Evolutionary conservation across 208 protist species (phyloP).

Genomic region (Leishmania martiniquensis): DNA sequence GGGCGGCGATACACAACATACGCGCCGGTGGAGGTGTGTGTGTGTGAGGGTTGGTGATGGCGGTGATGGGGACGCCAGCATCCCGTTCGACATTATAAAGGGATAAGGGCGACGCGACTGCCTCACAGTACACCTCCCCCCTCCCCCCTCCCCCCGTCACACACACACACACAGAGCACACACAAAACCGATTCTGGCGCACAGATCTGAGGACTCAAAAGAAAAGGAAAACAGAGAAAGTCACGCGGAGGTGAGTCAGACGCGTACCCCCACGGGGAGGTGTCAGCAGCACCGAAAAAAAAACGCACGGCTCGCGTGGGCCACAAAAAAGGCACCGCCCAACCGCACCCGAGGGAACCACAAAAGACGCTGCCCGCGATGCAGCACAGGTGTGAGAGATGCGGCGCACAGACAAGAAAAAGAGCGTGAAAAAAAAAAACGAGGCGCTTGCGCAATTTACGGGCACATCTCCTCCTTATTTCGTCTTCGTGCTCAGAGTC

Average conservation of each 20-base stretch:
- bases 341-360: background rate
- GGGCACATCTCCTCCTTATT: background rate
- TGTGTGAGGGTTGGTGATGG: background rate
- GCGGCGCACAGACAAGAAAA: background rate
- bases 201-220: background rate
- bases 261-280: background rate
- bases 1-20: background rate
- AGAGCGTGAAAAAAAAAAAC: background rate
- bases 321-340: background rate
- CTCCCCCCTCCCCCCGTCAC: background rate
- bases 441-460: background rate
- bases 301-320: background rate
- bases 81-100: too few species aligned
- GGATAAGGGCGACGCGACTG: too few species aligned
- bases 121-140: too few species aligned
- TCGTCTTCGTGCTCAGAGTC: background rate
- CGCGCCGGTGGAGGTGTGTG: background rate
- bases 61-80: background rate
- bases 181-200: background rate
- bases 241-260: background rate
- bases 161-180: conserved; percentile 1
- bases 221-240: too few species aligned
- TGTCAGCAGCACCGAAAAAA: background rate
- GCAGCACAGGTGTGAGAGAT: background rate
- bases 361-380: background rate